Evolutionary conservation across 768 basidiomycete genomes (phyloP).

Genomic region (Tylopilus rubrobrunneus): DNA sequence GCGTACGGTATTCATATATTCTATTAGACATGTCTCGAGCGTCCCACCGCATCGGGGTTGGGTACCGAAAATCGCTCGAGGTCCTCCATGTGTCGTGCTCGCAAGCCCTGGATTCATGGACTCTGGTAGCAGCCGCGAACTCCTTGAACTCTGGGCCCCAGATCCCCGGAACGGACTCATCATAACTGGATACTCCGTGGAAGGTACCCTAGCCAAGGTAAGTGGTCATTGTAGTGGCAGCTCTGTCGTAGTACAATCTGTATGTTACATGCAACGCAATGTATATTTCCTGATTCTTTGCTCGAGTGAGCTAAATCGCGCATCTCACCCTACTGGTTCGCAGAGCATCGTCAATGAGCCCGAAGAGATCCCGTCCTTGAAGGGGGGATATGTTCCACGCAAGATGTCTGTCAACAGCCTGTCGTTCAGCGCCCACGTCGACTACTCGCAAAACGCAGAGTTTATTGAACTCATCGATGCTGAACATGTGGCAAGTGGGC

Average conservation of each 20-base stretch:
- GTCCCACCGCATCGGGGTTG: slow-evolving; percentile 57
- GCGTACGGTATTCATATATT: not conserved
- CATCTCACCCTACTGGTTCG: slow-evolving; percentile 2
- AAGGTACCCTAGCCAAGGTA: slow-evolving; percentile 95
- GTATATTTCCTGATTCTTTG: not conserved
- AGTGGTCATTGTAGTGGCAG: slow-evolving; percentile 40
- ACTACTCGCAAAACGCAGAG: slow-evolving; percentile 92
- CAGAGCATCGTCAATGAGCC: slow-evolving; percentile 94
- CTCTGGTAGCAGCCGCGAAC: slow-evolving; percentile 81
- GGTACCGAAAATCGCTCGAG: slow-evolving; percentile 47
- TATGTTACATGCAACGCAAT: slow-evolving; percentile 15
- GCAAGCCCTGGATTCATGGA: slow-evolving; percentile 95
- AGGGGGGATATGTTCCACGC: slow-evolving; percentile 74
- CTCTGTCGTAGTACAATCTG: not conserved
- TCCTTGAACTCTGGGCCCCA: slow-evolving; percentile 93
- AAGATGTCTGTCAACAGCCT: slow-evolving; percentile 91
- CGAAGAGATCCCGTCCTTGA: slow-evolving; percentile 74
- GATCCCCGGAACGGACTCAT: slow-evolving; percentile 93
- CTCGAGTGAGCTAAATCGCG: slow-evolving; percentile 4
- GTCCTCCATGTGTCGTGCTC: slow-evolving; percentile 92
- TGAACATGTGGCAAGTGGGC: slow-evolving; percentile 57
- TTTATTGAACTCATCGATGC: slow-evolving; percentile 92
- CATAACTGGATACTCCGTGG: slow-evolving; percentile 94
- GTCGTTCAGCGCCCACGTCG: slow-evolving; percentile 95
- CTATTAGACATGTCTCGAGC: slow-evolving; percentile 51